Conservation (phyloP, 768 basidiomycete species). For the Pisolithus albus region DNA sequence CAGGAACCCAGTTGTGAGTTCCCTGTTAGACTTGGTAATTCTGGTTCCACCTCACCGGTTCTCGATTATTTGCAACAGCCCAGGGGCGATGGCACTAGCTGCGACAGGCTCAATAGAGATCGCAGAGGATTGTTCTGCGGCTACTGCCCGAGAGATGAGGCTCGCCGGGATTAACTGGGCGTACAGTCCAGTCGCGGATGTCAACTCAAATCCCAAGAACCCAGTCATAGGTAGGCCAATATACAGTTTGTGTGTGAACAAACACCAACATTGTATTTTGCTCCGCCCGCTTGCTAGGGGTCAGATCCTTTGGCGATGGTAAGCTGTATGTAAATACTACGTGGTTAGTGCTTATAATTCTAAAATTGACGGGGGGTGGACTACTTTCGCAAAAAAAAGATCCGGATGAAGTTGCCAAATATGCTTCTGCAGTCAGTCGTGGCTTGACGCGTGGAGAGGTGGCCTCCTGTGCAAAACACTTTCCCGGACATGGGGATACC, state of each 20-base stretch:
- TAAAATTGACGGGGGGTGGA: background rate
- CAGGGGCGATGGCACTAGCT: conserved; percentile 68
- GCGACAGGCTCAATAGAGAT: conserved; percentile 43
- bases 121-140: conserved; percentile 41
- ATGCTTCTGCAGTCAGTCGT: conserved; percentile 38
- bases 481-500: conserved; percentile 72
- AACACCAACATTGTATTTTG: background rate
- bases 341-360: background rate
- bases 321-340: conserved; percentile 4
- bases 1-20: conserved; percentile 64
- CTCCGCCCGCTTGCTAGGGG: conserved; percentile 33
- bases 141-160: conserved; percentile 50
- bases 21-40: background rate
- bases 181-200: conserved; percentile 64
- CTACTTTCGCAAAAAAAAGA: conserved; percentile 30
- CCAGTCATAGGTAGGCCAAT: conserved; percentile 57
- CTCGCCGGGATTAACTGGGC: conserved; percentile 65
- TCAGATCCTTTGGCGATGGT: conserved; percentile 69
- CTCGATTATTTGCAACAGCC: conserved; percentile 32
- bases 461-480: conserved; percentile 63
- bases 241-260: background rate
- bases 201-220: conserved; percentile 63
- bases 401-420: conserved; percentile 44
- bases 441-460: conserved; percentile 46
- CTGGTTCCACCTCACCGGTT: background rate